Conservation (phyloP, 441 rosid genomes). For the Lepidium campestre region DNA sequence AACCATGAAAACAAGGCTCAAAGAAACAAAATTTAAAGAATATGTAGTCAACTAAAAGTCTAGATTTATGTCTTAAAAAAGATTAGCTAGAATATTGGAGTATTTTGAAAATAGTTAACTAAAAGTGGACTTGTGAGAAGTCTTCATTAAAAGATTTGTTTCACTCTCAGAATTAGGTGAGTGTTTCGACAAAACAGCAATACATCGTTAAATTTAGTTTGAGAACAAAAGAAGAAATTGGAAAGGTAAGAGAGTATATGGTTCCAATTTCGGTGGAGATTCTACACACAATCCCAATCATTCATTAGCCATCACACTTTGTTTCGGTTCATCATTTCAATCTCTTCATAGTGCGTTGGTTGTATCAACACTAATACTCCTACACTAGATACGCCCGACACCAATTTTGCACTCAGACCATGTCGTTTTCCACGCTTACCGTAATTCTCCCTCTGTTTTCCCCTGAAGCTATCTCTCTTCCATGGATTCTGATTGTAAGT, state of each 20-base stretch:
- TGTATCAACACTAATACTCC: background rate
- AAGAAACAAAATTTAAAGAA: too few species aligned
- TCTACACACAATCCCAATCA: background rate
- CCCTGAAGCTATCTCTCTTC: conserved; percentile 6
- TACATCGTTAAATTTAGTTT: too few species aligned
- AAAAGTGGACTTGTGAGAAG: too few species aligned
- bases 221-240: background rate
- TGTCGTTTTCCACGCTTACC: background rate
- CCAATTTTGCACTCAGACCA: background rate
- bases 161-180: too few species aligned
- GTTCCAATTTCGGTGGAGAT: conserved; percentile 4
- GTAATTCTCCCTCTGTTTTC: background rate
- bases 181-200: too few species aligned
- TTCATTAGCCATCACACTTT: background rate
- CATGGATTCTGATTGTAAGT: conserved; percentile 10
- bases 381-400: background rate
- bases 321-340: background rate
- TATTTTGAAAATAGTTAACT: too few species aligned
- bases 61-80: too few species aligned
- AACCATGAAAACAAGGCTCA: too few species aligned
- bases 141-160: too few species aligned
- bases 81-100: too few species aligned
- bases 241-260: too few species aligned
- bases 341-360: conserved; percentile 5
- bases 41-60: too few species aligned